phyloP scores from a whole-genome alignment of 768 basidiomycete genomes.

The Boletus sp. region DNA sequence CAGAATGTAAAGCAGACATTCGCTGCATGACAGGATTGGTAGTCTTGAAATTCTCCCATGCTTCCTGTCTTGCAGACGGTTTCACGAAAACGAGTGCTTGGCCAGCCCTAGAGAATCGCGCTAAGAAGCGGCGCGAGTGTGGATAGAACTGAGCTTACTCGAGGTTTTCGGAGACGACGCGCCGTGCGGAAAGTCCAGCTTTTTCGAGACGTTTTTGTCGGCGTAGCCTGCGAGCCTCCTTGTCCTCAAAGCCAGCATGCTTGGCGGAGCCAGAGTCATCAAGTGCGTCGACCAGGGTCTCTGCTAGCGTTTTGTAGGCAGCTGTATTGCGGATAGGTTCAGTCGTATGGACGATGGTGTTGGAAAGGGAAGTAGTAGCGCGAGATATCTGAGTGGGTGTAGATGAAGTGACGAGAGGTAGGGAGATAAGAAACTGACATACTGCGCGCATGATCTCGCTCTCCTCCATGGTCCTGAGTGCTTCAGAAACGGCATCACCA shows the following conservation, averaged over 20 bases:
- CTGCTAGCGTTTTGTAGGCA: constrained; percentile 88
- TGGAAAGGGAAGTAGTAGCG: constrained; percentile 82
- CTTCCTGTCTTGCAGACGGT: constrained; percentile 72
- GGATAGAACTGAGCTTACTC: constrained; percentile 55
- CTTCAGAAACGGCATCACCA: constrained; percentile 90
- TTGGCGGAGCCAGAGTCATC: constrained; percentile 92
- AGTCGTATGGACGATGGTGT: constrained; percentile 82
- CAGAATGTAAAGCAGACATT: constrained; percentile 55
- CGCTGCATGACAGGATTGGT: constrained; percentile 72
- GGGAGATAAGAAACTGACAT: constrained; percentile 28
- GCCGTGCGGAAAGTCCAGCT: constrained; percentile 60
- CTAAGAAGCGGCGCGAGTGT: not conserved
- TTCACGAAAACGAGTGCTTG: constrained; percentile 81
- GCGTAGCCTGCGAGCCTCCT: constrained; percentile 79
- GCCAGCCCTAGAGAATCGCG: constrained; percentile 64
- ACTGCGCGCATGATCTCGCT: constrained; percentile 88
- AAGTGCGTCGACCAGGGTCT: constrained; percentile 86
- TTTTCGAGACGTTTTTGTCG: constrained; percentile 80
- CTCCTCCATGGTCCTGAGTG: constrained; percentile 91
- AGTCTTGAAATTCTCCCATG: constrained; percentile 77
- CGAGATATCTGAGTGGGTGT: constrained; percentile 60
- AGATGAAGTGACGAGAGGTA: not conserved
- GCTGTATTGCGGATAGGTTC: constrained; percentile 96
- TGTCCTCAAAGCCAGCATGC: constrained; percentile 95
- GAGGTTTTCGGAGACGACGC: constrained; percentile 63